Percentiles rank a stretch among this genome's conserved stretches.
phyloP scores from a whole-genome alignment of 441 rosid genomes.

The Populus hybrid region DNA sequence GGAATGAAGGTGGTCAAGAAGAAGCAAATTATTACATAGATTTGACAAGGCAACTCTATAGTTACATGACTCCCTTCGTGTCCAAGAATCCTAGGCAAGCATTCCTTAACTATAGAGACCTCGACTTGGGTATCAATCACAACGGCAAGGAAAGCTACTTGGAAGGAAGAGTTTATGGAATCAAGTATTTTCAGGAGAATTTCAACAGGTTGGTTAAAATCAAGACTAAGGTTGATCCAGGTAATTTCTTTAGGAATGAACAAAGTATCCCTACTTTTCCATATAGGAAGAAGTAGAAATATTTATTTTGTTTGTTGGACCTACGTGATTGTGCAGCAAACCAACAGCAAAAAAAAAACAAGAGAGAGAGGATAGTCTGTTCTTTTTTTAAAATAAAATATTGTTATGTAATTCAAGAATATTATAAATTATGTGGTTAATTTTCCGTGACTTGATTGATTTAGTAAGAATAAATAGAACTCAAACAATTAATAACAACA shows the following conservation, averaged over 20 bases:
- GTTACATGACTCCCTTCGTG: conserved; percentile 52
- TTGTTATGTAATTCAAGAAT: too few relatives aligned
- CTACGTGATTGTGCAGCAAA: too few relatives aligned
- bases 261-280: conserved; percentile 61
- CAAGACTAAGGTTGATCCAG: conserved; percentile 54
- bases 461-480: too few relatives aligned
- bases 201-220: conserved; percentile 53
- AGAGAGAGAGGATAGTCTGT: too few relatives aligned
- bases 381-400: too few relatives aligned
- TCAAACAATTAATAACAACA: too few relatives aligned
- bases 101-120: conserved; percentile 55
- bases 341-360: too few relatives aligned
- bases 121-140: conserved; percentile 45
- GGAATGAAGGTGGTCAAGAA: conserved; percentile 38
- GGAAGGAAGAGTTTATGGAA: conserved; percentile 36
- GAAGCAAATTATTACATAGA: conserved; percentile 25
- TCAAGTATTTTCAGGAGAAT: conserved; percentile 44
- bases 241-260: conserved; percentile 54
- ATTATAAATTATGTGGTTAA: too few relatives aligned
- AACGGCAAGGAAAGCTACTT: conserved; percentile 23
- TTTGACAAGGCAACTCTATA: conserved; percentile 37
- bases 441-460: too few relatives aligned
- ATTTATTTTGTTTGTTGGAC: too few relatives aligned
- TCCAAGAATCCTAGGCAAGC: conserved; percentile 57
- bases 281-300: neutral